These are phyloP conservation scores for Rhizoclosmatium globosum DNA, from an alignment of 192 early-diverging fungal genomes.

Conservation along the genomic window DNA sequence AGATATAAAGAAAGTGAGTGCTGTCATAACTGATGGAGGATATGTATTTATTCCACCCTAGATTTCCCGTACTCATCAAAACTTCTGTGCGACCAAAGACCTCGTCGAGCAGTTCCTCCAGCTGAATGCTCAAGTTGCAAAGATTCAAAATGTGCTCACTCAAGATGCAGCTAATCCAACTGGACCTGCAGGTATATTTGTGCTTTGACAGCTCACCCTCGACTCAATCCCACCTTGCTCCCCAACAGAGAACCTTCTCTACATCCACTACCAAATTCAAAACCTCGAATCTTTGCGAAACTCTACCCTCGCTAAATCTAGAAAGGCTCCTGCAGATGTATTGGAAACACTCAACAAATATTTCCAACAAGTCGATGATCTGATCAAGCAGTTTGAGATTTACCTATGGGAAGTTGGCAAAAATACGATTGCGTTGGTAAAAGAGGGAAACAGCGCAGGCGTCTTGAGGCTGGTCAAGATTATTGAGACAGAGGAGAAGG, in stretches of 20 bases:
- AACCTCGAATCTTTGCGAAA: constrained; percentile 86
- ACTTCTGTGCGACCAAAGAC: constrained; percentile 89
- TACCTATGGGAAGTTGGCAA: constrained; percentile 89
- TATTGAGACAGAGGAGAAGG: constrained; percentile 91
- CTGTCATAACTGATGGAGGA: neutral
- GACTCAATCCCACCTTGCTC: neutral
- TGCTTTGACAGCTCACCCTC: neutral
- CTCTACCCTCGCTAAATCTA: constrained; percentile 80
- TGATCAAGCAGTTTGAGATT: constrained; percentile 83
- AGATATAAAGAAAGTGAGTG: constrained; percentile 81
- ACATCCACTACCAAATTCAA: constrained; percentile 89
- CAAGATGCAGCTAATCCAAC: constrained; percentile 71
- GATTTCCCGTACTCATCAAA: constrained; percentile 93
- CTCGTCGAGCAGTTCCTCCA: constrained; percentile 89
- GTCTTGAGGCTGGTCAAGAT: constrained; percentile 95
- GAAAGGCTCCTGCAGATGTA: constrained; percentile 73
- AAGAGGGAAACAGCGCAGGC: constrained; percentile 67
- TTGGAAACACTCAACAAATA: constrained; percentile 85
- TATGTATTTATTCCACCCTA: constrained; percentile 30
- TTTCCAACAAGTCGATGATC: constrained; percentile 82
- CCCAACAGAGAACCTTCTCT: constrained; percentile 72
- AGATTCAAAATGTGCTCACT: constrained; percentile 72
- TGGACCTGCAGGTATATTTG: constrained; percentile 60
- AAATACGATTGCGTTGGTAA: constrained; percentile 81
- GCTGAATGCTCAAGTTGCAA: constrained; percentile 81